Evolutionary conservation across 805 yeast species (phyloP), one percentile per base, ranked within the genome.

Genomic region (Candida sonorensis): DNA sequence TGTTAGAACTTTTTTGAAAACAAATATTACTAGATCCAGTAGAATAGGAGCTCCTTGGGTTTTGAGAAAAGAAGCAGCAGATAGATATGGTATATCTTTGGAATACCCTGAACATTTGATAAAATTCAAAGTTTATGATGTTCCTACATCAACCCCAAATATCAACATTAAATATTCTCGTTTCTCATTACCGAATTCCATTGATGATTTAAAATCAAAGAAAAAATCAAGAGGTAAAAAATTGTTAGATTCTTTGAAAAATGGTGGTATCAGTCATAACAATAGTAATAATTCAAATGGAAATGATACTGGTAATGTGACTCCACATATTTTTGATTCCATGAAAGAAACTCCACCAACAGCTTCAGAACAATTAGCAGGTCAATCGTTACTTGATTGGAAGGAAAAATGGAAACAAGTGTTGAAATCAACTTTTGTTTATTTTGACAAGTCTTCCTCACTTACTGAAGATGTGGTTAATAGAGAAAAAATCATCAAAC

Each of bases 21-120:
- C 83, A 53, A 71, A 85, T 27, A 69, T 85, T 52, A 67, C 81
- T 7, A 74, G 95, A 35, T 83, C 88, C 2, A 70, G 80, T 34
- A 84, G 82, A 66, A 66, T 79, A 26, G 97, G 97, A 3, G 90
- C 97, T 3, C 97, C 97, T 3, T 92, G 97, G 97, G 77, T 90
- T 14, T 92, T 92, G 11, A 82, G 80, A 51, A 76, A 74, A 17
- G 77, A 79, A 43, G 85, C 74, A 54, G 92, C 92, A 0, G 66
- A 65, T 35, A 69, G 69, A 45, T 85, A 78, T 53, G 61, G 83
- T 42, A 81, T 85, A 13, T 70, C 80, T 9, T 62, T 66, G 12
- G 77, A 67, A 24, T 70, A 67, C 43, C 85, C 85, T 1, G 65
- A 69, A 5, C 71, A 75, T 35, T 56, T 78, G 35, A 62, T 61